These are phyloP conservation scores for Boletus austroedulis DNA, from an alignment of 1,284 basidiomycete genomes.

Conservation along the genomic window DNA sequence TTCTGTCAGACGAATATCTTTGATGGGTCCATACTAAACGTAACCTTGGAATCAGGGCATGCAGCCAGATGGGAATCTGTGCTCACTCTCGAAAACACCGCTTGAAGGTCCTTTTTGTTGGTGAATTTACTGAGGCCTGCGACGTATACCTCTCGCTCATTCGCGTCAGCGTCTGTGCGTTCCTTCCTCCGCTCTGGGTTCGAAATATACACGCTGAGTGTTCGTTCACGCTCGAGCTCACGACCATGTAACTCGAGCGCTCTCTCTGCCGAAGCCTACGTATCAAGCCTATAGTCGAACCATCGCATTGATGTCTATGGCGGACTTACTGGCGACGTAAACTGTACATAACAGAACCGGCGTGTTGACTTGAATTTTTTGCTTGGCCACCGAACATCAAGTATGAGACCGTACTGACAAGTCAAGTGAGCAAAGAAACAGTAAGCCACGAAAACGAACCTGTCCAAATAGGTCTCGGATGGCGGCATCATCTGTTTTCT, in stretches of 20 bases:
- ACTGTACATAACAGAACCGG: slow-evolving; percentile 95
- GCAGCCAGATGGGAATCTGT: background rate
- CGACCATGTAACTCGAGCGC: slow-evolving; percentile 77
- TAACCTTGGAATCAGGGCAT: slow-evolving; percentile 10
- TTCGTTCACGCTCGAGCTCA: slow-evolving; percentile 66
- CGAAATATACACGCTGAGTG: slow-evolving; percentile 82
- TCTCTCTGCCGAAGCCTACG: slow-evolving; percentile 67
- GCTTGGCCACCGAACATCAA: slow-evolving; percentile 97
- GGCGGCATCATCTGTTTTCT: slow-evolving; percentile 74
- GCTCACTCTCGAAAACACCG: slow-evolving; percentile 70
- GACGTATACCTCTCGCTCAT: slow-evolving; percentile 83
- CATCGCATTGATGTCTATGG: background rate
- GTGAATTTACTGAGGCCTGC: slow-evolving; percentile 78
- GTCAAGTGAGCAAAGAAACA: slow-evolving; percentile 8
- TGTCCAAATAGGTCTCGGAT: slow-evolving; percentile 78
- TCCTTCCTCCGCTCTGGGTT: slow-evolving; percentile 88
- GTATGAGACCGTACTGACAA: slow-evolving; percentile 79
- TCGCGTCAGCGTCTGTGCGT: slow-evolving; percentile 80
- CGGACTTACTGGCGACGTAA: slow-evolving; percentile 69
- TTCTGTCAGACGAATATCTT: slow-evolving; percentile 74
- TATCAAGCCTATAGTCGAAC: background rate
- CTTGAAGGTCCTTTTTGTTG: slow-evolving; percentile 70
- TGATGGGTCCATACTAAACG: slow-evolving; percentile 74
- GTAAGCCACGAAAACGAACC: slow-evolving; percentile 41
- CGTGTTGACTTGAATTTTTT: slow-evolving; percentile 90